These are phyloP conservation scores for Echinochloa phyllopogon DNA, from an alignment of 176 grass and related monocot genomes.

Conservation along the genomic window DNA sequence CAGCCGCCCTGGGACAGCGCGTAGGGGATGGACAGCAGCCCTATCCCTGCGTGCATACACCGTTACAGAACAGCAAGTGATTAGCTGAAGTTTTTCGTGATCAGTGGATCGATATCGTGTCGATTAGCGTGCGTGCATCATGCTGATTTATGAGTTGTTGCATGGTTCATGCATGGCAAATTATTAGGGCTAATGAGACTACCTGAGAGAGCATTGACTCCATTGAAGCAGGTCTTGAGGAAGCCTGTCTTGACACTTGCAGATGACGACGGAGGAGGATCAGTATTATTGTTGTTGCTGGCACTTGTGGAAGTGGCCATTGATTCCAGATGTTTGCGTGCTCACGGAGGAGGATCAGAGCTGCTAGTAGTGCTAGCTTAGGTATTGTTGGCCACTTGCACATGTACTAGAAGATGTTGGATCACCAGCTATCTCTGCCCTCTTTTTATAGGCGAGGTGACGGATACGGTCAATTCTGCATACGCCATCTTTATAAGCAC, in stretches of 20 bases:
- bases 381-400: neutral
- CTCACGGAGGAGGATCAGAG: too few relatives aligned
- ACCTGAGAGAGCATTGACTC: conserved; percentile 60
- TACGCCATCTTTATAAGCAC: neutral
- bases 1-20: conserved; percentile 52
- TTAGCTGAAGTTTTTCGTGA: neutral
- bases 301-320: neutral
- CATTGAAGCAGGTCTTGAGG: conserved; percentile 60
- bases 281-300: neutral
- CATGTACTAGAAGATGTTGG: neutral
- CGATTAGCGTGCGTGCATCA: neutral
- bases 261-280: neutral
- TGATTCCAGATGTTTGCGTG: neutral
- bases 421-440: neutral
- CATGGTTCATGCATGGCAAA: neutral
- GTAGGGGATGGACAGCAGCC: conserved; percentile 61
- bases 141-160: too few relatives aligned
- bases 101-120: neutral
- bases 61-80: neutral
- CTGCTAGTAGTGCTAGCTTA: neutral
- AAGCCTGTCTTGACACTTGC: conserved; percentile 34
- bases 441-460: conserved; percentile 3
- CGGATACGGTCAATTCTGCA: neutral
- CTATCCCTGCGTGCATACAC: conserved; percentile 50
- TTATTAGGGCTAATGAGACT: neutral